Evolutionary conservation across 176 grass and related monocot genomes (phyloP), one percentile per base, ranked within the genome.

Genomic region (Hyparrhenia diplandra): DNA sequence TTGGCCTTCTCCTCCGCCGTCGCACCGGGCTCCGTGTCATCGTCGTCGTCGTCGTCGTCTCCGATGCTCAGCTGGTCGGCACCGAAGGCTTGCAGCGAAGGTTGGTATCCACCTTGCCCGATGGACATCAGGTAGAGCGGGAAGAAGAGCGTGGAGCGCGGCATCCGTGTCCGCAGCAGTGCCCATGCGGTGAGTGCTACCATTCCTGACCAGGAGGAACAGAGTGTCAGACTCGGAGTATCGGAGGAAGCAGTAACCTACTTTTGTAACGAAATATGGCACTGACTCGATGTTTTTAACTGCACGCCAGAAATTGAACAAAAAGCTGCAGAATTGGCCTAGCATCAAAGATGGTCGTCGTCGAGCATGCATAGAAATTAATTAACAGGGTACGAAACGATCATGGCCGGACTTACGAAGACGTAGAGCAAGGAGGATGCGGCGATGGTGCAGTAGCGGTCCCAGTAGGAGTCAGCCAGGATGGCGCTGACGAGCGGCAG

Each of bases 71-170:
- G 88, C 59, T 98, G 95, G 46, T 98, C 95, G 16, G 92, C 92
- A 6, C 92, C 95, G 35, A 98, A 98, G 29, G 95, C 95, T 74
- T 98, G 95, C 37, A 98, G 67, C 0, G 95, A 76, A 24, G 95
- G 95, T 35, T 92, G 92, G 82, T 98, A 98, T 17, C 90, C 92
- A 0, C 90, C 92, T 84, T 93, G 95, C 6, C 95, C 95, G 32
- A 98, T 42, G 0, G 92, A 93, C 51, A 89, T 98, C 12, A 98
- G 87, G 84, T 93, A 98, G 62, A 98, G 92, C 3, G 95, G 92
- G 40, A 98, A 21, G 77, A 93, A 98, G 46, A 98, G 69, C 13
- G 95, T 88, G 10, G 88, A 86, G 27, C 82, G 71, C 24, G 90
- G 86, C 92, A 98, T 86, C 90, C 88, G 83, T 80, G 82, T 40